phyloP scores from a whole-genome alignment of 2,329 filamentous ascomycete genomes.

The Alternaria consortialis region DNA sequence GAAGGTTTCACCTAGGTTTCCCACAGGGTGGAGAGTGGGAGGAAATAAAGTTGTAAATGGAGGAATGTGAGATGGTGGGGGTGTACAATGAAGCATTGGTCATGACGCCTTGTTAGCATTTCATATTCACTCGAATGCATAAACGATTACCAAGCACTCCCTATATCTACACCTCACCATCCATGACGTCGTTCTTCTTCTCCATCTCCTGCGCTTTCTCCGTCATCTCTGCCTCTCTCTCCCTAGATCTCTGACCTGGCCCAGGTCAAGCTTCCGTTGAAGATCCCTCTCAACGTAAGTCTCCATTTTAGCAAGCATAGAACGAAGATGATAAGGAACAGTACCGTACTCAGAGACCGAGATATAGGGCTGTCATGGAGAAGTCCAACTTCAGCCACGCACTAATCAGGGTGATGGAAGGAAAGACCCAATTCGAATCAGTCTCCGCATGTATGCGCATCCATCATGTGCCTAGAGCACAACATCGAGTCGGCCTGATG shows the following conservation, averaged over 20 bases:
- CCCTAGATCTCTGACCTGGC: not conserved
- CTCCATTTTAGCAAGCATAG: no score
- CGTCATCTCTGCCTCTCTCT: not conserved
- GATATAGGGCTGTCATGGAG: not conserved
- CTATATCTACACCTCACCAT: not conserved
- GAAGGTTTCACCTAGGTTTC: conserved; percentile 55
- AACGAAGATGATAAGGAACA: not conserved
- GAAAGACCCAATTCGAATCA: not conserved
- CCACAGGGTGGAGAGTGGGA: conserved; percentile 55
- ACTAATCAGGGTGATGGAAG: not conserved
- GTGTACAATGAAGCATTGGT: not conserved
- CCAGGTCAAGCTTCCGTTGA: not conserved
- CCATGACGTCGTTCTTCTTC: not conserved
- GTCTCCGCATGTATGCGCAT: no score
- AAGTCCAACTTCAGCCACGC: not conserved
- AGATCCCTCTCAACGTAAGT: not conserved
- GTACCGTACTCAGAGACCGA: no score
- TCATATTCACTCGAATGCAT: not conserved
- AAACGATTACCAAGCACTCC: not conserved
- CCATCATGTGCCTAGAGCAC: no score
- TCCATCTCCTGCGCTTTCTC: not conserved
- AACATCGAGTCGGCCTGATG: no score
- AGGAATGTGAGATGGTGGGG: not conserved
- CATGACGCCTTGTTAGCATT: not conserved
- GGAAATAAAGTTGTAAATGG: conserved; percentile 30